Conservation (phyloP, 1,139 yeast genomes). For the Debaryomyces sp. region DNA sequence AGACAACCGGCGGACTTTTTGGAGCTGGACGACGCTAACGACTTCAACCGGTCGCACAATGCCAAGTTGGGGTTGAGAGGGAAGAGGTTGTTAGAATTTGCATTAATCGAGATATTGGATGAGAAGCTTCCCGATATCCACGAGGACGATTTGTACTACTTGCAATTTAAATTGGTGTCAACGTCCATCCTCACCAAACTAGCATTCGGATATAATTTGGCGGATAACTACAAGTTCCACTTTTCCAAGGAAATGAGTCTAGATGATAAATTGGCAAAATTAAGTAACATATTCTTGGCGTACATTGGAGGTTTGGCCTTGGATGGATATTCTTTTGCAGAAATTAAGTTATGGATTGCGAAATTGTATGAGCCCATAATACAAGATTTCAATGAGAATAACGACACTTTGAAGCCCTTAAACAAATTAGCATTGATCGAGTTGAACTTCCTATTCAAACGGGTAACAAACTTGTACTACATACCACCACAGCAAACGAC, state of each 20-base stretch:
- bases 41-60: conserved; percentile 35
- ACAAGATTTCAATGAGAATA: conserved; percentile 14
- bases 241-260: conserved; percentile 26
- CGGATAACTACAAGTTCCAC: conserved; percentile 30
- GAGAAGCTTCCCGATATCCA: conserved; percentile 32
- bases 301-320: conserved; percentile 38
- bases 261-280: conserved; percentile 29
- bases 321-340: conserved; percentile 22
- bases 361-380: conserved; percentile 34
- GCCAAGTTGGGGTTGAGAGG: conserved; percentile 38
- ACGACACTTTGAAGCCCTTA: conserved; percentile 11
- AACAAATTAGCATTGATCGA: conserved; percentile 23
- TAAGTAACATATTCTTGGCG: conserved; percentile 38
- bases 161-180: conserved; percentile 27
- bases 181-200: conserved; percentile 36
- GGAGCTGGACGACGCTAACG: conserved; percentile 27
- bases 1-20: conserved; percentile 40
- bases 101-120: conserved; percentile 35
- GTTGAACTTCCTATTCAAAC: conserved; percentile 33
- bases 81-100: conserved; percentile 24
- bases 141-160: conserved; percentile 35
- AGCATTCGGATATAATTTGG: conserved; percentile 40
- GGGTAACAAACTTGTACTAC: conserved; percentile 22
- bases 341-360: conserved; percentile 31
- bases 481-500: conserved; percentile 19